Base-by-base conservation (phyloP, 225 moss, liverwort and hornwort genomes). In the Pseudoscleropodium purum region DNA sequence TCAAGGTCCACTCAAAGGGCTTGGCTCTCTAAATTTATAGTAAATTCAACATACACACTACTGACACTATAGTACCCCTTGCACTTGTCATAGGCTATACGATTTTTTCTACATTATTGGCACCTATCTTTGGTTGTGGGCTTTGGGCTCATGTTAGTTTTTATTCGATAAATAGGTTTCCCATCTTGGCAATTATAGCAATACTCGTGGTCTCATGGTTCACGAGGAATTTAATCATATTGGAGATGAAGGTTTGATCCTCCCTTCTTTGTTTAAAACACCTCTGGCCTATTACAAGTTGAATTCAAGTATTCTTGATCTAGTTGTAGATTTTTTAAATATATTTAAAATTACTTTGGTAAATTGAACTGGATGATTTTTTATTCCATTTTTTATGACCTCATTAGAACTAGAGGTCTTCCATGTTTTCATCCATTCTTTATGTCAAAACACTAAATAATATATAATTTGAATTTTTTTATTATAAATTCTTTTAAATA, bases 151-250 rank as follows among this genome's bases (percentile, higher is more conserved):
- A 11, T 0, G 2, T 11, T 5, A 21, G 0, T 12, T 69, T 23
- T 12, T n/a, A 2, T 21, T 24, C 0, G 0, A n/a, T 69, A 6
- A 23, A 6, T 69, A 69, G 13, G 7, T 69, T n/a, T n/a, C 0
- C 2, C 0, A 69, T 39, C 4, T 4, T n/a, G 4, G 11, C 1
- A 1, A 37, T 19, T 20, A 1, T 20, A 67, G 0, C 37, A 0
- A 39, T 7, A 4, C 4, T 1, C 2, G 7, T 13, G 69, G n/a
- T n/a, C 13, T 69, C 1, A 0, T 43, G 27, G 27, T 15, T 15
- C 3, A 41, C 26, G 10, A 26, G 3, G 2, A 41, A 15, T 5
- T 26, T 7, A 26, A 7, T 72, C 5, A 23, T 26, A 5, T 4
- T 41, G 3, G 41, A 15, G 41, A 41, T 4, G 0, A 15, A 9